Evolutionary conservation across 164 flowering plant genomes (phyloP).

Genomic region (Magnolia sinica): DNA sequence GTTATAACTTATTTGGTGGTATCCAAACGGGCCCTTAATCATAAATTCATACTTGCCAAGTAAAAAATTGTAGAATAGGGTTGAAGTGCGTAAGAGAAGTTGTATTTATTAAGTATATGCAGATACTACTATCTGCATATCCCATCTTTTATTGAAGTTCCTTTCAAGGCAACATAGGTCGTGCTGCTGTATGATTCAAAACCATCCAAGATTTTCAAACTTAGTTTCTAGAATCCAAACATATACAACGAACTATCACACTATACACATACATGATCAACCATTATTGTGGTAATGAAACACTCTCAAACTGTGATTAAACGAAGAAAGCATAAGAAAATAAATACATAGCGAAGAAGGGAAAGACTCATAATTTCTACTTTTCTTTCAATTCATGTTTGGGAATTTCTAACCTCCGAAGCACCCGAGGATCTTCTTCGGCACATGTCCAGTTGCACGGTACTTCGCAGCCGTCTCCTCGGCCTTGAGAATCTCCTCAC

Average conservation of each 20-base stretch:
- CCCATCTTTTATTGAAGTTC: no score
- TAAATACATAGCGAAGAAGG: background rate
- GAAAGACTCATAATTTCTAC: background rate
- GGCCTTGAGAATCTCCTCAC: constrained; percentile 68
- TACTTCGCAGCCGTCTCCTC: constrained; percentile 79
- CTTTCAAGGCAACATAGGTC: no score
- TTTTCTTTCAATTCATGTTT: no score
- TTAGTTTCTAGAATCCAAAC: background rate
- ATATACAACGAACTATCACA: background rate
- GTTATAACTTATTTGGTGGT: no score
- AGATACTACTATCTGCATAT: no score
- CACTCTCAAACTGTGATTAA: background rate
- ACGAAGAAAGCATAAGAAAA: background rate
- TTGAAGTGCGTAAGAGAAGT: no score
- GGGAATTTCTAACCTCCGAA: constrained; percentile 29
- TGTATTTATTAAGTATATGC: no score
- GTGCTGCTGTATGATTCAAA: no score
- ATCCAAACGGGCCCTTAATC: no score
- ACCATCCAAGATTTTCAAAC: no score
- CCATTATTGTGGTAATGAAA: background rate
- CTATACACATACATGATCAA: background rate
- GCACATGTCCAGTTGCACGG: constrained; percentile 66
- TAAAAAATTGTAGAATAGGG: no score
- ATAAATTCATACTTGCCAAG: no score
- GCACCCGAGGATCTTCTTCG: constrained; percentile 66